Evolutionary conservation across 2,329 filamentous ascomycete genomes (phyloP), one percentile per base, ranked within the genome.

Genomic region (Macrophomina phaseolina): DNA sequence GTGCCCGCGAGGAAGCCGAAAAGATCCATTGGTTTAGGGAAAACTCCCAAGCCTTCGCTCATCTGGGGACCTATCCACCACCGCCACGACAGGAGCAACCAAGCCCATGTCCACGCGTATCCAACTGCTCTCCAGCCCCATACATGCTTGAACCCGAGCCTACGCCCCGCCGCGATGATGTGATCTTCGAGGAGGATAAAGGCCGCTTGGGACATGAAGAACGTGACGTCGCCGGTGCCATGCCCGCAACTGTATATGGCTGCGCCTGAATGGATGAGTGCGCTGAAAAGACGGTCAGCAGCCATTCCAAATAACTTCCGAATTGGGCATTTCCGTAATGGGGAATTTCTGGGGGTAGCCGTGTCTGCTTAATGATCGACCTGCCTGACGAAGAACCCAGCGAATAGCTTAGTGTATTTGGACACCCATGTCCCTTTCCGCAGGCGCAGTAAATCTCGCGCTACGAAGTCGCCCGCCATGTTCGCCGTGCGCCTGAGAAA

Each of bases 141-240:
- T 0, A 67, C 66, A 7, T 74, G 70, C 8, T 42, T 68, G 2
- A 71, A 45, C 3, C 75, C 74, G 2, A 72, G 8, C 5, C 48
- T 49, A 61, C 72, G 71, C 0, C 71, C 74, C 6, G 73, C 46
- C 5, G 69, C 71, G 16, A 77, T 72, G 1, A 73, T 36, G 65
- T 76, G 73, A 52, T 75, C 74, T 53, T 77, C 74, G 11, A 73
- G n/a, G 55, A 74, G 65, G 14, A 77, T 76, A 5, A 72, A 67
- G 0, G 68, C 62, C 0, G 74, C 73, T 52, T 76, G 75, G 2
- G 42, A 56, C 9, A 76, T 36, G 52, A 75, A 76, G 23, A 64
- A 69, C 3, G 28, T 36, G 5, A 74, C 60, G 2, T 71, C 67
- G 0, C 52, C 68, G 48, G 73, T 70, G 14, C 73, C 73, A 2